phyloP scores from a whole-genome alignment of 164 flowering plant species.

The Macadamia tetraphylla region DNA sequence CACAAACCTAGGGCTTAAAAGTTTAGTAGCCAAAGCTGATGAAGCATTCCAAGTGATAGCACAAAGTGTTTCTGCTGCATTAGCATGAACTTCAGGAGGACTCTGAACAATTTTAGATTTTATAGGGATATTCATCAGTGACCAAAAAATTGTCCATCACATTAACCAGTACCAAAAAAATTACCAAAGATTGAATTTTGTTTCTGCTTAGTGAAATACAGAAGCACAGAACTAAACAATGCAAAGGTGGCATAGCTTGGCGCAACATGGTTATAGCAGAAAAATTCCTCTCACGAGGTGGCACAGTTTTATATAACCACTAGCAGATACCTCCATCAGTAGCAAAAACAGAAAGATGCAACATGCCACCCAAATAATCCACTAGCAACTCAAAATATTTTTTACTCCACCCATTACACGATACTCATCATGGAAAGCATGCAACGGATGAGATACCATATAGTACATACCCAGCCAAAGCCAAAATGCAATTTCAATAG shows the following conservation, averaged over 20 bases:
- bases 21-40: slow-evolving; percentile 72
- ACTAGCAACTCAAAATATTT: background rate
- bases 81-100: slow-evolving; percentile 91
- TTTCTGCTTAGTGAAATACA: background rate
- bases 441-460: background rate
- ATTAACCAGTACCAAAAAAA: slow-evolving; percentile 4
- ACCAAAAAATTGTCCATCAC: background rate
- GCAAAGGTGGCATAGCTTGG: background rate
- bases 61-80: slow-evolving; percentile 90
- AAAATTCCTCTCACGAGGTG: too few species aligned
- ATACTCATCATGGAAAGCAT: too few species aligned
- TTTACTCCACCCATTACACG: too few species aligned
- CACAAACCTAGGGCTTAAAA: slow-evolving; percentile 79
- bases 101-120: slow-evolving; percentile 34
- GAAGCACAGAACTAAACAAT: background rate
- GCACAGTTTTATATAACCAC: background rate
- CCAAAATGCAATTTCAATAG: background rate
- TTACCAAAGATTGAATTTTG: too few species aligned
- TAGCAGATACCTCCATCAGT: background rate
- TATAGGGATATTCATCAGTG: background rate
- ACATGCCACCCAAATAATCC: background rate
- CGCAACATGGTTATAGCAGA: background rate
- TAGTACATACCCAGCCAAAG: background rate
- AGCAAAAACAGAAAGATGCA: background rate
- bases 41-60: slow-evolving; percentile 77